These are phyloP conservation scores for Cladosporium sp. DNA, from an alignment of 2,329 filamentous ascomycete genomes.

Conservation along the genomic window DNA sequence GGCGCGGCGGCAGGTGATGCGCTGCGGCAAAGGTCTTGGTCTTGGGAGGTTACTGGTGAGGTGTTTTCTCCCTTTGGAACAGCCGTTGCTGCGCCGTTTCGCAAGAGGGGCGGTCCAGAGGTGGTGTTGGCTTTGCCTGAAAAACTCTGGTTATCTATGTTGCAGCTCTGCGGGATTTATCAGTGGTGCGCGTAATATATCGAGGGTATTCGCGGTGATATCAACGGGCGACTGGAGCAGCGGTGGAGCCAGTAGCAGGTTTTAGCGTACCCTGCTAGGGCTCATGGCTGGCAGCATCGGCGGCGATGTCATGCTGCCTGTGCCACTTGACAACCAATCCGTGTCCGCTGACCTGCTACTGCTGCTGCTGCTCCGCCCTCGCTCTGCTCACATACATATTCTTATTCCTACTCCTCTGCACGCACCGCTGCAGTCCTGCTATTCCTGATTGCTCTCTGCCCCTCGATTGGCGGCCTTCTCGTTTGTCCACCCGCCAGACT, in stretches of 20 bases:
- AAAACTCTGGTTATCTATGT: background rate
- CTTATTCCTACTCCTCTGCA: background rate
- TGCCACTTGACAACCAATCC: background rate
- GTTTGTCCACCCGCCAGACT: background rate
- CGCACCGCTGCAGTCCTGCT: background rate
- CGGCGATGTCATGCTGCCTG: background rate
- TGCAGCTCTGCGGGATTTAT: background rate
- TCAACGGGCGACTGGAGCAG: background rate
- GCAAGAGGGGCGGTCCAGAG: no score
- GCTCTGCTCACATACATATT: background rate
- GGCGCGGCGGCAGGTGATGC: slow-evolving; percentile 4
- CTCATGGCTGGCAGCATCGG: background rate
- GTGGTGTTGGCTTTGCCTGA: background rate
- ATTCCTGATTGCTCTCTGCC: background rate
- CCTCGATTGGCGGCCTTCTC: background rate
- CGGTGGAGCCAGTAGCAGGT: background rate
- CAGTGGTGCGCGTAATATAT: background rate
- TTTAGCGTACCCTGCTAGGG: background rate
- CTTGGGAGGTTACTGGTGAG: background rate
- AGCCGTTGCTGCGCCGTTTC: no score
- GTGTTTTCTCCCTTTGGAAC: no score
- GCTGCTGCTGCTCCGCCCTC: background rate
- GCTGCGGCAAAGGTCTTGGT: background rate
- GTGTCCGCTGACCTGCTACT: background rate
- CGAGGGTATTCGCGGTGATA: background rate